Percentiles rank a stretch among this genome's conserved stretches.
phyloP scores from a whole-genome alignment of 2,329 filamentous ascomycete genomes.

The Davidsoniella eucalypti region DNA sequence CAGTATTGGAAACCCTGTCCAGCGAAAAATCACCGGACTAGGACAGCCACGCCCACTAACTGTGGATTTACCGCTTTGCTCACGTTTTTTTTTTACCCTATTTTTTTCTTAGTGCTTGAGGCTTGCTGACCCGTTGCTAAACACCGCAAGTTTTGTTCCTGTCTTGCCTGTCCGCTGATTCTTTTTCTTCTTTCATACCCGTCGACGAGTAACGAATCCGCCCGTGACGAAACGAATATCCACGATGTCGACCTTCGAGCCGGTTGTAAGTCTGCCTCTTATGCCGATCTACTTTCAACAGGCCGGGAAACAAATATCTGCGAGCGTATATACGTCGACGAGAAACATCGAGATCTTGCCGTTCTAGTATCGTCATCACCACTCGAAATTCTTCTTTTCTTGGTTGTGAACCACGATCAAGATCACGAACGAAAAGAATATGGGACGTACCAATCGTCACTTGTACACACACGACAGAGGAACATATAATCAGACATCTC shows the following conservation, averaged over 20 bases:
- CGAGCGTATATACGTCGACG: no score
- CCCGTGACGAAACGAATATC: constrained; percentile 23
- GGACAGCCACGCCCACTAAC: constrained; percentile 12
- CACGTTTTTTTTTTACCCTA: constrained; percentile 12
- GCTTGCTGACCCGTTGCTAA: constrained; percentile 5
- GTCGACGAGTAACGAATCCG: constrained; percentile 18
- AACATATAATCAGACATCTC: no score
- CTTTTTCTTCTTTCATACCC: constrained; percentile 18
- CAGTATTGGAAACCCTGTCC: neutral
- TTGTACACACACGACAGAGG: no score
- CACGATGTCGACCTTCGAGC: constrained; percentile 54
- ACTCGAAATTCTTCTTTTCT: no score
- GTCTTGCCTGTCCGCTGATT: constrained; percentile 16
- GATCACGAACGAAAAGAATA: no score
- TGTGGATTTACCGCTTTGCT: constrained; percentile 7
- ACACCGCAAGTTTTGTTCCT: constrained; percentile 11
- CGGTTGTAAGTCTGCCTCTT: constrained; percentile 42
- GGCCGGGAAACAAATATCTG: constrained; percentile 3
- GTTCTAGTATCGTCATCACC: no score
- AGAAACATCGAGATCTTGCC: no score
- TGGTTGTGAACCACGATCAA: no score
- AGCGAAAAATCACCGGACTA: neutral
- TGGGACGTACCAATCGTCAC: no score
- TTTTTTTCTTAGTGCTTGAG: constrained; percentile 5
- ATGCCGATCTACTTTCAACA: neutral